Conservation (phyloP, 305 asterid genomes). For the Andrographis paniculata region DNA sequence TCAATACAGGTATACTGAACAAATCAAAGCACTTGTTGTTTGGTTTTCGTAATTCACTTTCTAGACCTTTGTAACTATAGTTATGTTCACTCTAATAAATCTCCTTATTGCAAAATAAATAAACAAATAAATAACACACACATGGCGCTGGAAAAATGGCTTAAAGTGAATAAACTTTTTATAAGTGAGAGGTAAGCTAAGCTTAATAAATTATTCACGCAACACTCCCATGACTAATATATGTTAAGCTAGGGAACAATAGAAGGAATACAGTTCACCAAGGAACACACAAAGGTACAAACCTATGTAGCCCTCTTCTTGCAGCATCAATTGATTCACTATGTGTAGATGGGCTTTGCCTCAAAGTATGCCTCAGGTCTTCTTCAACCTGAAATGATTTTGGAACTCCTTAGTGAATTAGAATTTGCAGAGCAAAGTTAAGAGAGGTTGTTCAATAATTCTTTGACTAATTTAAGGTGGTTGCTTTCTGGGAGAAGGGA, state of each 20-base stretch:
- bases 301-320: slow-evolving; percentile 78
- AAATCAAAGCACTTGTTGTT: too few species aligned
- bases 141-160: not conserved
- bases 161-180: slow-evolving; percentile 8
- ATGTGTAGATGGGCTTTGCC: slow-evolving; percentile 49
- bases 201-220: not conserved
- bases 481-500: slow-evolving; percentile 8
- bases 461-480: slow-evolving; percentile 14
- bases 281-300: slow-evolving; percentile 16
- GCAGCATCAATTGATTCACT: slow-evolving; percentile 43
- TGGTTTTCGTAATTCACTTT: too few species aligned
- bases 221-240: slow-evolving; percentile 12
- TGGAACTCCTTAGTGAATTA: slow-evolving; percentile 10
- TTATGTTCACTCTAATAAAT: too few species aligned
- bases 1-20: not conserved
- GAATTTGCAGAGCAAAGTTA: slow-evolving; percentile 13
- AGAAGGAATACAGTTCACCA: slow-evolving; percentile 5
- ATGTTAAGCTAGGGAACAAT: slow-evolving; percentile 5
- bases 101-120: too few species aligned
- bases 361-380: slow-evolving; percentile 36
- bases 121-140: too few species aligned
- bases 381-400: slow-evolving; percentile 53
- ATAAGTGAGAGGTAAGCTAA: not conserved
- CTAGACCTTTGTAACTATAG: too few species aligned
- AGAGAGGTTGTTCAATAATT: slow-evolving; percentile 12